Percentiles rank a stretch among this genome's conserved stretches.
phyloP scores from a whole-genome alignment of 176 grass and related monocot genomes.

The Bromus sterilis region DNA sequence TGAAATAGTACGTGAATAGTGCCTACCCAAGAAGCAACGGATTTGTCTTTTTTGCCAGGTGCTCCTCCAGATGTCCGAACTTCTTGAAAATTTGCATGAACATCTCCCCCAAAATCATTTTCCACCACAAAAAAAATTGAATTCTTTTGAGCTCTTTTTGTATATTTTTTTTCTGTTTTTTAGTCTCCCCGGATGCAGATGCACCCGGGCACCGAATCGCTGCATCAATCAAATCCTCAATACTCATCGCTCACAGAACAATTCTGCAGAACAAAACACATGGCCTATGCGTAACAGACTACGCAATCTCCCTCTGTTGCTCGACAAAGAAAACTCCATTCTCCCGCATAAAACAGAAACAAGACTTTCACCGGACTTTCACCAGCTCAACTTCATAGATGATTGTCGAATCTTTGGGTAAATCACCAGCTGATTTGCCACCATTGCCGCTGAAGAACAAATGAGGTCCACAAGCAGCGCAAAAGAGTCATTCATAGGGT shows the following conservation, averaged over 20 bases:
- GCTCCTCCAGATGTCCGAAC: no score
- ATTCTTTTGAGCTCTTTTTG: no score
- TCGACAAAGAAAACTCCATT: background rate
- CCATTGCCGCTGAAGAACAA: constrained; percentile 42
- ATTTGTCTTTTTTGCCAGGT: no score
- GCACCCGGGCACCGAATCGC: no score
- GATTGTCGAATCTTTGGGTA: constrained; percentile 65
- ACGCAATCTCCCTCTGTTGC: background rate
- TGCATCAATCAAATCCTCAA: background rate
- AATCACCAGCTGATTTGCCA: constrained; percentile 16
- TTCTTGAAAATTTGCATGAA: no score
- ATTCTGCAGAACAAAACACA: constrained; percentile 7
- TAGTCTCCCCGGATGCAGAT: no score
- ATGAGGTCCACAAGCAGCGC: background rate
- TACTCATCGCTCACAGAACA: background rate
- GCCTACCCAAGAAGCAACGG: no score
- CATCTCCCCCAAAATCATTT: no score
- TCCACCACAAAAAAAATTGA: no score
- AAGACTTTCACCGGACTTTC: constrained; percentile 34
- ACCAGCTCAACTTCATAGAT: constrained; percentile 74
- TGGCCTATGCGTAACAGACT: background rate
- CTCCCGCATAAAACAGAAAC: background rate
- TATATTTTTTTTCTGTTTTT: no score
- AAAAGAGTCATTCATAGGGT: background rate
- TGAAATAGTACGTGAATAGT: no score